phyloP scores from a whole-genome alignment of 345 rosid genomes.

The Pugionium dolabratum region DNA sequence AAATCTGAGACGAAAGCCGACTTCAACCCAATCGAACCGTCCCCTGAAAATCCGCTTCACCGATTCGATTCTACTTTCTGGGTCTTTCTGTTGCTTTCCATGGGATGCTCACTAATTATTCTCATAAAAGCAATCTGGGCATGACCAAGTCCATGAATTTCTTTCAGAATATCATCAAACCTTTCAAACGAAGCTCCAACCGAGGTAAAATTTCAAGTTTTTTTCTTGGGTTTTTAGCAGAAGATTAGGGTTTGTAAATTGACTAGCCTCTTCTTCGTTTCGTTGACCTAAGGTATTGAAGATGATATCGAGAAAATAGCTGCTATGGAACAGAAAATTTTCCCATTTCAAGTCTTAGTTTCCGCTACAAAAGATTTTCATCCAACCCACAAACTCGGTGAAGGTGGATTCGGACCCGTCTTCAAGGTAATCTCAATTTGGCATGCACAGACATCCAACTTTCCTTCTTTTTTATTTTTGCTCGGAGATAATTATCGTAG shows the following conservation, averaged over 20 bases:
- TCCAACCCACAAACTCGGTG: constrained; percentile 76
- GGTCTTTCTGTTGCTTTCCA: constrained; percentile 2
- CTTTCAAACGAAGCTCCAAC: constrained; percentile 52
- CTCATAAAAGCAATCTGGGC: constrained; percentile 18
- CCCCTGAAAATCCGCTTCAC: neutral
- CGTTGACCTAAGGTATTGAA: constrained; percentile 30
- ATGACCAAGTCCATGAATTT: constrained; percentile 58
- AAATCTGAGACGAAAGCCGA: neutral
- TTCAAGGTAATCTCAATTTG: constrained; percentile 52
- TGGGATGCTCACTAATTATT: constrained; percentile 36
- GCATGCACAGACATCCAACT: neutral
- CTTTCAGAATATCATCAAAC: constrained; percentile 50
- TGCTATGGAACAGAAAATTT: constrained; percentile 75
- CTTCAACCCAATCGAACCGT: neutral
- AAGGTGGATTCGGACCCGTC: constrained; percentile 99
- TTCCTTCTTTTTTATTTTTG: neutral
- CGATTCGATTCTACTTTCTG: neutral
- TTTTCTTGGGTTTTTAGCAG: neutral
- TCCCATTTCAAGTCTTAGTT: constrained; percentile 62
- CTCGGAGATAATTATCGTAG: neutral
- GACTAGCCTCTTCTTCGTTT: constrained; percentile 24
- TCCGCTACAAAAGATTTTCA: constrained; percentile 81
- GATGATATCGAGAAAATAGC: constrained; percentile 81
- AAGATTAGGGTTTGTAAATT: constrained; percentile 9
- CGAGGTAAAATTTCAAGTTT: constrained; percentile 45